These are phyloP conservation scores for Peronospora belbahrii DNA, from an alignment of 352 stramenopile species.

Conservation along the genomic window DNA sequence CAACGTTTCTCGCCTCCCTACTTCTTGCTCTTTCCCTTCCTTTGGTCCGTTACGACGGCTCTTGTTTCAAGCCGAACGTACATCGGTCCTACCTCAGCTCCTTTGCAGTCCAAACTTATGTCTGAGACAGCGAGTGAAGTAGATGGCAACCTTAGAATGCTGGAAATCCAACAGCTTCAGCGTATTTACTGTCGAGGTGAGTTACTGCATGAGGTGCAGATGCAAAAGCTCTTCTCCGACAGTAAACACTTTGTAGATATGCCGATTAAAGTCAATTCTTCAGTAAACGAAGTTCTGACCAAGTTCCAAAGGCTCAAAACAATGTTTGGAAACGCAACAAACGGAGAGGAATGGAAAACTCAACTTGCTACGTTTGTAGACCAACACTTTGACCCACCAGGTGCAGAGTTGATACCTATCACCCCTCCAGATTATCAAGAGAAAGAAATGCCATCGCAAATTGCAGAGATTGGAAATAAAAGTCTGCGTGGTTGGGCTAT, in stretches of 20 bases:
- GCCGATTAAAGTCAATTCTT: constrained; percentile 47
- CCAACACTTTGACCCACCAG: constrained; percentile 54
- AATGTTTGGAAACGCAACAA: neutral
- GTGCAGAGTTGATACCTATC: constrained; percentile 35
- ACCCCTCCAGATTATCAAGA: constrained; percentile 39
- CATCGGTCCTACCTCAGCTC: no score
- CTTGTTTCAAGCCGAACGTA: no score
- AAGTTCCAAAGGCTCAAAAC: constrained; percentile 18
- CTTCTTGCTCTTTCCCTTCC: no score
- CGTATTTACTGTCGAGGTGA: constrained; percentile 44
- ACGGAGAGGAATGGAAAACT: constrained; percentile 14
- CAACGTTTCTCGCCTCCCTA: no score
- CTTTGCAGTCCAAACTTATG: no score
- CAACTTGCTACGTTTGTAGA: constrained; percentile 44
- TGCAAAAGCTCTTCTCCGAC: constrained; percentile 57
- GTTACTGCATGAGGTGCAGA: constrained; percentile 61
- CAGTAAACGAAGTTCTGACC: constrained; percentile 32
- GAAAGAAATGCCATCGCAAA: constrained; percentile 26
- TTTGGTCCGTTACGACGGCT: no score
- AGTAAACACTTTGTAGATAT: constrained; percentile 89
- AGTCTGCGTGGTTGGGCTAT: constrained; percentile 53
- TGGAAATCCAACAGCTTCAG: constrained; percentile 23
- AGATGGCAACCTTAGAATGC: constrained; percentile 2
- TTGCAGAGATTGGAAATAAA: constrained; percentile 36
- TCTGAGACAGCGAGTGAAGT: no score